Evolutionary conservation across 2,329 filamentous ascomycete genomes (phyloP).

Genomic region (Trichoderma pleuroti): DNA sequence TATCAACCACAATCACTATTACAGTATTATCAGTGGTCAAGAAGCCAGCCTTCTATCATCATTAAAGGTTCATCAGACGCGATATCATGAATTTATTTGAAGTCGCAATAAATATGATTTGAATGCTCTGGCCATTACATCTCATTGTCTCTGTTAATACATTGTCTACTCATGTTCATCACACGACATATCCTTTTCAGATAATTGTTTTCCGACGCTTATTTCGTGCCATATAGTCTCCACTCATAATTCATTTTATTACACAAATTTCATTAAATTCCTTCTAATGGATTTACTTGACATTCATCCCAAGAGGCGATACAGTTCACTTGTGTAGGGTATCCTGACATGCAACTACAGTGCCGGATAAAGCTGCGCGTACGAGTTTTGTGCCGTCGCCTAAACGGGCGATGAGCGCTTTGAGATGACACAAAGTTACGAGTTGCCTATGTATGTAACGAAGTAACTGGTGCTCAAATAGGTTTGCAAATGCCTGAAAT

Average conservation of each 20-base stretch:
- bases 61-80: background rate
- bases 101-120: background rate
- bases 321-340: background rate
- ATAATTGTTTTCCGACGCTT: background rate
- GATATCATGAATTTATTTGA: background rate
- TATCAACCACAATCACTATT: background rate
- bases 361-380: background rate
- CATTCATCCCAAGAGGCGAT: background rate
- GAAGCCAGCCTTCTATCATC: background rate
- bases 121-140: background rate
- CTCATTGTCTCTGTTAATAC: background rate
- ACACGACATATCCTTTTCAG: too few relatives aligned
- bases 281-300: background rate
- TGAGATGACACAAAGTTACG: background rate
- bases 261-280: fast-evolving
- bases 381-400: background rate
- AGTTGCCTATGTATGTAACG: background rate
- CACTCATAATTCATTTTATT: background rate
- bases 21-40: background rate
- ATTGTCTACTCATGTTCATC: background rate
- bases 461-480: background rate
- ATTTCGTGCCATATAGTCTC: background rate
- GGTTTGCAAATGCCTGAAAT: background rate
- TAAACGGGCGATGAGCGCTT: background rate
- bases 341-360: background rate